Evolutionary conservation across 495 filamentous ascomycete species (phyloP), one percentile per base, ranked within the genome.

Genomic region (Daldinia vernicosa): DNA sequence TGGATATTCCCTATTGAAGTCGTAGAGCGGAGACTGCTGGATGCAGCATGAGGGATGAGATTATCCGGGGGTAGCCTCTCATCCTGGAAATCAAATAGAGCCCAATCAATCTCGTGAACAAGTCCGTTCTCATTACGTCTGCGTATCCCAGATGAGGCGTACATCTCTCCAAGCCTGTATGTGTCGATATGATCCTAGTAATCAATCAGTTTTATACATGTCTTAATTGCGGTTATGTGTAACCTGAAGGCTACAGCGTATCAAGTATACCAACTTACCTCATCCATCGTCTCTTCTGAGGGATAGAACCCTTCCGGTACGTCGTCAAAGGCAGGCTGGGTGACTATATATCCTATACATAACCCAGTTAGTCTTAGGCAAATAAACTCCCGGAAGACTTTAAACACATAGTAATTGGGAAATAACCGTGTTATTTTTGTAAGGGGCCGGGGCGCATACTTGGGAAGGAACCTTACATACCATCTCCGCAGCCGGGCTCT

Each of bases 51-150:
- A 11, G 81, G 81, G 9, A 85, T 89, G 14, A 87, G 79, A 70
- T 97, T 97, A 43, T 87, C 84, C 0, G 84, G 82, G n/a, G 93
- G 91, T 59, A 89, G 82, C 12, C 95, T 88, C 17, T 89, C 84
- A 7, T 89, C 82, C 19, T 90, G 80, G 56, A 98, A 91, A 75
- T 94, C 90, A 66, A 98, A 92, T 9, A 98, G 81, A 0, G 94
- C 94, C 95, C 95, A 98, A 77, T 98, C 95, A 66, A 98, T 94
- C 77, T 98, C 95, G 72, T 98, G 95, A 14, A 91, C 85, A 12
- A 94, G 79, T 6, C 87, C 87, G 45, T 88, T 81, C 27, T 87
- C 82, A 11, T 73, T 61, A 71, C 89, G 89, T 2, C 95, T 88
- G 17, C 92, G 86, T 60, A 97, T 88, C 8, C 95, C 95, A 17